These are phyloP conservation scores for Chrysanthemum makinoi DNA, from an alignment of 129 eudicot species.

Conservation along the genomic window DNA sequence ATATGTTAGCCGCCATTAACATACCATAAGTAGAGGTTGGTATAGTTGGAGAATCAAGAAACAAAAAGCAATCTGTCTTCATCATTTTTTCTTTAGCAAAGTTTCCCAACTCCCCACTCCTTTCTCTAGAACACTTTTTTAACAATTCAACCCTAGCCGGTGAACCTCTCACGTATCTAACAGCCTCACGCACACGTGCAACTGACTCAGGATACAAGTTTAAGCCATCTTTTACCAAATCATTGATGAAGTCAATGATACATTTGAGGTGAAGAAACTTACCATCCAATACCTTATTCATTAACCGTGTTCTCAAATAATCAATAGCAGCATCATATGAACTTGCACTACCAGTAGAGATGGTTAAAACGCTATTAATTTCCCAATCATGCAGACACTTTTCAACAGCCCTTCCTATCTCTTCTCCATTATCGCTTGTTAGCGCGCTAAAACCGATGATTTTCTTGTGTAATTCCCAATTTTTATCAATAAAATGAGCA, in stretches of 20 bases:
- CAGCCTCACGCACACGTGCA: neutral
- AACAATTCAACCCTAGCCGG: neutral
- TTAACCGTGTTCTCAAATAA: neutral
- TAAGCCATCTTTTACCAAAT: neutral
- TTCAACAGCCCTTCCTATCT: constrained; percentile 16
- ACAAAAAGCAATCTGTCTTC: neutral
- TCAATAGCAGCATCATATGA: constrained; percentile 6
- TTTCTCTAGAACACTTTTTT: constrained; percentile 6
- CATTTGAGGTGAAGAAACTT: constrained; percentile 20
- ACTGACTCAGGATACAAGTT: neutral
- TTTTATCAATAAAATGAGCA: constrained; percentile 12
- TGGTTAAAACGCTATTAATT: neutral
- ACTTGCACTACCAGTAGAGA: constrained; percentile 11
- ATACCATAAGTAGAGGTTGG: neutral
- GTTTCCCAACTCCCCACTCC: neutral
- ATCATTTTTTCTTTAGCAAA: neutral
- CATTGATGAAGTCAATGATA: constrained; percentile 12
- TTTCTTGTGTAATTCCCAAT: constrained; percentile 10
- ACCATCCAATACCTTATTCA: constrained; percentile 4
- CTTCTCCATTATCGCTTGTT: constrained; percentile 1
- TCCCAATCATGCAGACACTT: constrained; percentile 20
- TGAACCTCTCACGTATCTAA: neutral
- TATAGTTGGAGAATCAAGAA: neutral
- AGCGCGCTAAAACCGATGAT: constrained; percentile 5
- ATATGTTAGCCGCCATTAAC: neutral